Percentiles rank a stretch among this genome's conserved stretches.
These are phyloP conservation scores for Cyclospora cayetanensis DNA, from an alignment of 169 alveolate species.

Conservation along the genomic window DNA sequence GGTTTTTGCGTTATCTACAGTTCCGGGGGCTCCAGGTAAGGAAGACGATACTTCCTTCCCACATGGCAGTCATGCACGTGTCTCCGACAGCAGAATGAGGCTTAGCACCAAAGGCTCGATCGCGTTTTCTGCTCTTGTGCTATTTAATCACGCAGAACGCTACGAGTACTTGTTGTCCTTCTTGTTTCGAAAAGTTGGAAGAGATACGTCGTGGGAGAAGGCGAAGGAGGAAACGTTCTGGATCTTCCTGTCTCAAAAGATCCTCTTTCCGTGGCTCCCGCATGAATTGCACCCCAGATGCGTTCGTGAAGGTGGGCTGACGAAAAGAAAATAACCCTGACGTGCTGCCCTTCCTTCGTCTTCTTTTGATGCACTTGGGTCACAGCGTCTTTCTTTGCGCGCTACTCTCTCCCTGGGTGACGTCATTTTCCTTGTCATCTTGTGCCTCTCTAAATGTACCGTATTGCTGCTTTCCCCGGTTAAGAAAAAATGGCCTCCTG, in stretches of 20 bases:
- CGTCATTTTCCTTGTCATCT: too few relatives aligned
- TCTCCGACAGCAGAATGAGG: too few relatives aligned
- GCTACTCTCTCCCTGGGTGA: too few relatives aligned
- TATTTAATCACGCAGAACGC: slow-evolving; percentile 12
- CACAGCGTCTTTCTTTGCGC: too few relatives aligned
- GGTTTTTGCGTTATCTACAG: slow-evolving; percentile 65
- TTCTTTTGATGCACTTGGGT: background rate
- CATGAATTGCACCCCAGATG: slow-evolving; percentile 70
- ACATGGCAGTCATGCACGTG: too few relatives aligned
- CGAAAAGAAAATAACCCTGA: too few relatives aligned
- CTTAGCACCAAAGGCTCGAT: too few relatives aligned
- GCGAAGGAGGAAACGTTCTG: slow-evolving; percentile 67
- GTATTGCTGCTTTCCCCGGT: too few relatives aligned
- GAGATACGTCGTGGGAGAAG: slow-evolving; percentile 72
- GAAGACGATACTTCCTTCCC: too few relatives aligned
- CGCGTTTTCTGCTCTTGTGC: background rate
- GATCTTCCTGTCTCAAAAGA: slow-evolving; percentile 64
- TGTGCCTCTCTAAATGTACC: too few relatives aligned
- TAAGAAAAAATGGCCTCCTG: too few relatives aligned
- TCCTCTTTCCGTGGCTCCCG: slow-evolving; percentile 75
- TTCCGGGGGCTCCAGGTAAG: slow-evolving; percentile 39
- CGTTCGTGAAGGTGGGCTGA: slow-evolving; percentile 64
- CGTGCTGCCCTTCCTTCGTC: background rate
- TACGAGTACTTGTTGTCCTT: slow-evolving; percentile 61
- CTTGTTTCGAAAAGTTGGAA: slow-evolving; percentile 74